Evolutionary conservation across 1,284 basidiomycete genomes (phyloP), one percentile per base, ranked within the genome.

Genomic region (Gymnopus androsaceus): DNA sequence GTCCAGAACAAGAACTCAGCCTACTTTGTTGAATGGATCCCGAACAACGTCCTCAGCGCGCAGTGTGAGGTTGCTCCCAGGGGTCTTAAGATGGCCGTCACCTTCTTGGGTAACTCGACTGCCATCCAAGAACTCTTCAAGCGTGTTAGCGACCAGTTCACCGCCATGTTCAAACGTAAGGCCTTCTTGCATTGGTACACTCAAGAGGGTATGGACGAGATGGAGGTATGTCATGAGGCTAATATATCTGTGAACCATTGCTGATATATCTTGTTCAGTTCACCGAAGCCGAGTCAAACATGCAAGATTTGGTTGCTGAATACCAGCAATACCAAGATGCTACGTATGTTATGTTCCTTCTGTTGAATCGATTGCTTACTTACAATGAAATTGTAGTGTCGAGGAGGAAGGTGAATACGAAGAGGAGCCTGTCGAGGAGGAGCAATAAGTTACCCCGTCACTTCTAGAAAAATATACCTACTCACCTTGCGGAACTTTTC

Each of bases 161-260:
- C 92, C 59, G 92, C 93, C 75, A 98, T 98, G 96, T 98, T 97
- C 88, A 91, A 95, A 82, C 84, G 95, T 73, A 97, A 97, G 81
- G 95, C 95, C 41, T 98, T 98, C 89, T 88, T 98, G 84, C 95
- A 98, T 77, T 98, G 95, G 92, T 96, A 97, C 79, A 97, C 94
- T 44, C 93, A 95, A 71, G 94, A 96, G 81, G 95, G 95, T 75
- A 97, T 97, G 95, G 95, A 97, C 76, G 95, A 98, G 84, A 94
- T 98, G 89, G 94, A 94, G 81, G 87, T 85, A 61, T 59, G 76
- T 72, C 23, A 54, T 17, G 48, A 51, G 55, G 17, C 48, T 48
- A 38, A 33, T 8, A 6, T 27, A 11, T 54, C 49, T 21, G 14
- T 23, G 46, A 36, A 14, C 27, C n/a, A 3, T 23, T 49, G n/a